These are phyloP conservation scores for Penicillium sp. DNA, from an alignment of 2,329 filamentous ascomycete species.

Conservation along the genomic window DNA sequence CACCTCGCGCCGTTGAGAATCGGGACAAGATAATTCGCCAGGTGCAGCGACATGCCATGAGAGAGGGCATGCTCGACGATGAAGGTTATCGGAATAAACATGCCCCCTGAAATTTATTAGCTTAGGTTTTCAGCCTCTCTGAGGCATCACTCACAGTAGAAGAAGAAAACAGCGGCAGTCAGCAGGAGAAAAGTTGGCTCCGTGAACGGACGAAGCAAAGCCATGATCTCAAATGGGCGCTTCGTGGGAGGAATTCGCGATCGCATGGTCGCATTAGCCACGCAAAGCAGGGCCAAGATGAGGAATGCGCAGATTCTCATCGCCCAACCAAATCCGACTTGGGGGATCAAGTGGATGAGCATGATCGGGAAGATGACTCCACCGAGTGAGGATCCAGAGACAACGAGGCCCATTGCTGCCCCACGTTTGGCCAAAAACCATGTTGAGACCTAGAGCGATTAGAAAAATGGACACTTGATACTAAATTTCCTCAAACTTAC, in stretches of 20 bases:
- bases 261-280: slow-evolving; percentile 58
- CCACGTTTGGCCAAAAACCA: slow-evolving; percentile 61
- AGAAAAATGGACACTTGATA: slow-evolving; percentile 23
- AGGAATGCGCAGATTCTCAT: slow-evolving; percentile 62
- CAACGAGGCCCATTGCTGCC: slow-evolving; percentile 58
- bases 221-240: slow-evolving; percentile 1
- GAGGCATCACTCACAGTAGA: too few species aligned
- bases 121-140: too few species aligned
- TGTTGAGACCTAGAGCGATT: slow-evolving; percentile 43
- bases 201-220: neutral
- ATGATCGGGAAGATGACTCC: slow-evolving; percentile 66
- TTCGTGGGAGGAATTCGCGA: slow-evolving; percentile 43
- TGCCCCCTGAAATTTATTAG: too few species aligned
- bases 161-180: too few species aligned
- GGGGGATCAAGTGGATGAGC: slow-evolving; percentile 56
- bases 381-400: slow-evolving; percentile 58
- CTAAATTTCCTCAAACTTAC: too few species aligned
- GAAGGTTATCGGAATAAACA: too few species aligned
- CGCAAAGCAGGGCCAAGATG: slow-evolving; percentile 60
- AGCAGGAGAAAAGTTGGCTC: neutral
- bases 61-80: too few species aligned
- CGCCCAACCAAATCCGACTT: slow-evolving; percentile 60
- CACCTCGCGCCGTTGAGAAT: too few species aligned
- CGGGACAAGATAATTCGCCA: too few species aligned
- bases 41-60: too few species aligned